Percentiles rank a stretch among this genome's conserved stretches.
phyloP scores from a whole-genome alignment of 176 grass and related monocot species.

The Musa schizocarpa region DNA sequence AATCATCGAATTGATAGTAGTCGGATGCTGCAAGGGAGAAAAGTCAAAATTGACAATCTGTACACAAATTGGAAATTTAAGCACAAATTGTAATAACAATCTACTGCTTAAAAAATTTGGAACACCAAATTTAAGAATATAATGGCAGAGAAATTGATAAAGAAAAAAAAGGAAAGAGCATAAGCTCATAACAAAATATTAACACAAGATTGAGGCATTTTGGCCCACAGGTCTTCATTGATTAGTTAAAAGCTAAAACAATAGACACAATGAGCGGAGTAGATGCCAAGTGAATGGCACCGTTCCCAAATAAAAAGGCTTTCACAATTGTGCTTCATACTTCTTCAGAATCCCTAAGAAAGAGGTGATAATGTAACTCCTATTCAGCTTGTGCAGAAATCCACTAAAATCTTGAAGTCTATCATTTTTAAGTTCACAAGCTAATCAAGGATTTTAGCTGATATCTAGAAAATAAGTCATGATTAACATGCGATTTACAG shows the following conservation, averaged over 20 bases:
- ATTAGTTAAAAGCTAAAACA: neutral
- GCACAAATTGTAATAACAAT: neutral
- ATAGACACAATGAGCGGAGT: neutral
- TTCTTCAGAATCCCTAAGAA: no score
- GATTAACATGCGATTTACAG: neutral
- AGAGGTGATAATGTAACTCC: no score
- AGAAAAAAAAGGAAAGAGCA: neutral
- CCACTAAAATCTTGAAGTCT: neutral
- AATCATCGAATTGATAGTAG: slow-evolving; percentile 88
- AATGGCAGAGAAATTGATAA: neutral
- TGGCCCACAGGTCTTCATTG: neutral
- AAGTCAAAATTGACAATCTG: neutral
- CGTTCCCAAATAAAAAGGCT: neutral
- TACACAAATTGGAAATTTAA: neutral
- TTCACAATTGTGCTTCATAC: neutral
- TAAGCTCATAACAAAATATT: no score
- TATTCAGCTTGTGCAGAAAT: neutral
- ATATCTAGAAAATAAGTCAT: neutral
- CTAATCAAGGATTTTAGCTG: neutral
- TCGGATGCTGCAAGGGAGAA: slow-evolving; percentile 54
- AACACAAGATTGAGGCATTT: neutral
- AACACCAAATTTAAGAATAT: neutral
- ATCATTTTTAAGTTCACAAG: neutral
- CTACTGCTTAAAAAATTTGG: neutral
- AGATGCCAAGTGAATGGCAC: neutral